Evolutionary conservation across 768 basidiomycete species (phyloP), one percentile per base, ranked within the genome.

Genomic region (Podaxis sp.): DNA sequence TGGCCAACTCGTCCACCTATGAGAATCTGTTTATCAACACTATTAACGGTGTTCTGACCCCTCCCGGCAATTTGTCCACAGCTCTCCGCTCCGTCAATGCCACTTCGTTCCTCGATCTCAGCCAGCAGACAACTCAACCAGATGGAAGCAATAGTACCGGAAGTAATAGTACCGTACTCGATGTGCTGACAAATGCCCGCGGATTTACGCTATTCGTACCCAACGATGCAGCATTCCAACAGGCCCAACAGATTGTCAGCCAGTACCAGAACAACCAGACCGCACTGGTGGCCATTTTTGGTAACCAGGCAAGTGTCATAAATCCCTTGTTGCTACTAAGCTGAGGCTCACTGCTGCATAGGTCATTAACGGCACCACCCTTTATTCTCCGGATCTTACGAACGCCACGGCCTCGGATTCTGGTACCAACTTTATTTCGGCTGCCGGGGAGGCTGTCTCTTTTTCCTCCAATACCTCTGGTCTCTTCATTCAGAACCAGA

Each of bases 171-270:
- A 75, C 82, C 0, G 69, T 75, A 11, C 67, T 73, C 44, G 64
- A 79, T 59, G 51, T 71, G 56, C 72, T 84, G 28, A 69, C 79
- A 38, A 68, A 72, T 1, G 72, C 80, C 1, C 71, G 65, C 26
- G 91, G 89, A 2, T 78, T 87, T 64, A 92, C 91, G 1, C 65
- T 91, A 44, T 91, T 92, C 68, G 83, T 86, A 3, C 90, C 91
- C 7, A 80, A 74, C 63, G 78, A 87, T 66, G 71, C 72, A 4
- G 88, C 84, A 5, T 59, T 90, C 36, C 68, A 68, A 42, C 71
- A 77, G 0, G 72, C 75, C 33, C 70, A 77, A 48, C 2, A 63
- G 28, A 66, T 67, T 66, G 79, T 55, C 44, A 76, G 33, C 59
- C 74, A 39, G 64, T 80, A 60, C 64, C 73, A 39, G 68, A 66